These are phyloP conservation scores for Colletotrichum sp. DNA, from an alignment of 2,329 filamentous ascomycete species.

Conservation along the genomic window DNA sequence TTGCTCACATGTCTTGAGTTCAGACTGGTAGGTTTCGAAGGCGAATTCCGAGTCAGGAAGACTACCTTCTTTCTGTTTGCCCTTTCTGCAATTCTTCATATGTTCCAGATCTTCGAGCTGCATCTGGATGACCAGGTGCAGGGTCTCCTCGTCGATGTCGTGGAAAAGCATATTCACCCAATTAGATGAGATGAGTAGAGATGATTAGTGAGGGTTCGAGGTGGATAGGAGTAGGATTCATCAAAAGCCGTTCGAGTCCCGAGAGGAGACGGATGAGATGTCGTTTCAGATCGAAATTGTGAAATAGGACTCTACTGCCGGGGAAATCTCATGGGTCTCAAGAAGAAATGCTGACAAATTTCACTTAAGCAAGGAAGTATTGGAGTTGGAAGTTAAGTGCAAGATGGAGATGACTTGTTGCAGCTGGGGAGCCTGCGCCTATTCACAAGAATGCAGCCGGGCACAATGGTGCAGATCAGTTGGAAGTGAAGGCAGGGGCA, in stretches of 20 bases:
- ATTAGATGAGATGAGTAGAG: conserved; percentile 26
- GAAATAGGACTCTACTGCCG: neutral
- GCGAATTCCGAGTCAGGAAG: conserved; percentile 16
- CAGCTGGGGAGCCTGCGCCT: neutral
- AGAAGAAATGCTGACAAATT: neutral
- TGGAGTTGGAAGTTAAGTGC: neutral
- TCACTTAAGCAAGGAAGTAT: neutral
- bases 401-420: neutral
- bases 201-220: neutral
- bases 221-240: neutral
- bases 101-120: conserved; percentile 21
- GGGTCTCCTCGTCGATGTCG: conserved; percentile 12
- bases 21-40: conserved; percentile 8
- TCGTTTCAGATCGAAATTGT: neutral
- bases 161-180: neutral
- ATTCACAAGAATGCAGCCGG: neutral
- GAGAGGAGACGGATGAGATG: neutral
- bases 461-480: rapidly evolving
- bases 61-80: conserved; percentile 15
- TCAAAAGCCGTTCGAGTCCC: neutral
- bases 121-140: conserved; percentile 23
- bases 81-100: neutral
- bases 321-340: neutral
- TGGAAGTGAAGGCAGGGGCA: neutral
- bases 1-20: conserved; percentile 9